These are phyloP conservation scores for Colletotrichum tofieldiae DNA, from an alignment of 2,329 filamentous ascomycete genomes.

Conservation along the genomic window DNA sequence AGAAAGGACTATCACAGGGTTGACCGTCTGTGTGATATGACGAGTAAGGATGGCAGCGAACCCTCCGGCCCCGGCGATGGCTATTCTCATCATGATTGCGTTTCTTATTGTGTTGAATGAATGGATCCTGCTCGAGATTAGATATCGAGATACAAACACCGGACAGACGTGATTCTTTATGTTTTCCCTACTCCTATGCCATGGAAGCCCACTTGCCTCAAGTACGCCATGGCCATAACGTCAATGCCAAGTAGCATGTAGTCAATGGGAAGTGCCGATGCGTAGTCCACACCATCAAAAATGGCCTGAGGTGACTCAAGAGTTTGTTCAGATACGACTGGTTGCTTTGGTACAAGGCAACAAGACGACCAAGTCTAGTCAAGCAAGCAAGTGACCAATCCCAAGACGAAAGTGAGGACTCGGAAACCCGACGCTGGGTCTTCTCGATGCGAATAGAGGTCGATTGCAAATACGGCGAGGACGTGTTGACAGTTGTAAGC, in stretches of 20 bases:
- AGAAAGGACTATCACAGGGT: slow-evolving; percentile 81
- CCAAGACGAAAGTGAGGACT: neutral
- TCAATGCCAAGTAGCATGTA: neutral
- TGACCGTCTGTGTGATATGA: slow-evolving; percentile 74
- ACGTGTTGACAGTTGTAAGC: neutral
- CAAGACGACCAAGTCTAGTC: neutral
- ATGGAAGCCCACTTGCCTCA: slow-evolving; percentile 2
- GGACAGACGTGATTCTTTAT: slow-evolving; percentile 4
- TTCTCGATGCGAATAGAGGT: neutral
- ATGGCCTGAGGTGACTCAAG: slow-evolving; percentile 25
- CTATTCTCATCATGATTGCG: slow-evolving; percentile 63
- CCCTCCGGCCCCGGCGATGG: slow-evolving; percentile 63
- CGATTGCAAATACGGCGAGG: neutral
- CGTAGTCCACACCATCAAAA: slow-evolving; percentile 21
- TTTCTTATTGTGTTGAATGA: neutral
- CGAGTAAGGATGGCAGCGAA: slow-evolving; percentile 64
- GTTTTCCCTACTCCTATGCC: no score
- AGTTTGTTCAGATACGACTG: slow-evolving; percentile 9
- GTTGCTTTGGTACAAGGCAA: slow-evolving; percentile 22
- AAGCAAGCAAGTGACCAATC: slow-evolving; percentile 12
- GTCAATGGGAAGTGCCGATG: neutral
- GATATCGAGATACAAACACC: neutral
- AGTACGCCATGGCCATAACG: neutral
- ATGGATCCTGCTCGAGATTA: neutral
- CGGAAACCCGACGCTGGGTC: neutral